These are phyloP conservation scores for Colletotrichum camelliae DNA, from an alignment of 2,329 filamentous ascomycete genomes.

Conservation along the genomic window DNA sequence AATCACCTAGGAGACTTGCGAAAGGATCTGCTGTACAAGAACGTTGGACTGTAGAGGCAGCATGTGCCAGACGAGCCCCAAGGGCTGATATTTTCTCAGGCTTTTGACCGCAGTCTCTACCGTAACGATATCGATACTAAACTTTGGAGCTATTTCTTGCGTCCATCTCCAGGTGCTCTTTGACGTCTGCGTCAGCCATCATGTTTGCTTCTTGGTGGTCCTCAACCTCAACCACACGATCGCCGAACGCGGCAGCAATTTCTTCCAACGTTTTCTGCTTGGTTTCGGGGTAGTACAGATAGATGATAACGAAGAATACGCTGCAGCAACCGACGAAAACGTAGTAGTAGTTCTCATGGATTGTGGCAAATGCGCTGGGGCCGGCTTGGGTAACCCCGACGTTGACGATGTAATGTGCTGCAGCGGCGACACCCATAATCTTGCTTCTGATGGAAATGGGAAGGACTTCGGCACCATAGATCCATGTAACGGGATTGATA, in stretches of 20 bases:
- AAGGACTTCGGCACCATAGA: neutral
- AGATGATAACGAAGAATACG: neutral
- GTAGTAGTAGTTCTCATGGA: neutral
- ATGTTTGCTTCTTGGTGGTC: neutral
- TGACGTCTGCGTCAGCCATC: neutral
- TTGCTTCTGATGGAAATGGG: neutral
- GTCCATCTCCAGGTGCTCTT: neutral
- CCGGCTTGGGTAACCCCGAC: neutral
- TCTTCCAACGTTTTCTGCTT: neutral
- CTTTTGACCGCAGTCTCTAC: neutral
- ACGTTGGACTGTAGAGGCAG: neutral
- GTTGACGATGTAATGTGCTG: neutral
- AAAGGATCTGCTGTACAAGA: neutral
- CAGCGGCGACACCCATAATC: neutral
- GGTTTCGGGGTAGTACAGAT: neutral
- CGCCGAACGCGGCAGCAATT: neutral
- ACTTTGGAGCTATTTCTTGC: neutral
- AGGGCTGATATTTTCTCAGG: neutral
- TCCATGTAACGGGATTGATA: neutral
- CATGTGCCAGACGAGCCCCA: neutral
- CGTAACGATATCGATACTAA: neutral
- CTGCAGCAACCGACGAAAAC: neutral
- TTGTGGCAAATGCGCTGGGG: neutral
- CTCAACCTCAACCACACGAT: neutral
- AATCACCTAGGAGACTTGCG: neutral